phyloP scores from a whole-genome alignment of 495 filamentous ascomycete genomes.

The Pyrenula aspistea region DNA sequence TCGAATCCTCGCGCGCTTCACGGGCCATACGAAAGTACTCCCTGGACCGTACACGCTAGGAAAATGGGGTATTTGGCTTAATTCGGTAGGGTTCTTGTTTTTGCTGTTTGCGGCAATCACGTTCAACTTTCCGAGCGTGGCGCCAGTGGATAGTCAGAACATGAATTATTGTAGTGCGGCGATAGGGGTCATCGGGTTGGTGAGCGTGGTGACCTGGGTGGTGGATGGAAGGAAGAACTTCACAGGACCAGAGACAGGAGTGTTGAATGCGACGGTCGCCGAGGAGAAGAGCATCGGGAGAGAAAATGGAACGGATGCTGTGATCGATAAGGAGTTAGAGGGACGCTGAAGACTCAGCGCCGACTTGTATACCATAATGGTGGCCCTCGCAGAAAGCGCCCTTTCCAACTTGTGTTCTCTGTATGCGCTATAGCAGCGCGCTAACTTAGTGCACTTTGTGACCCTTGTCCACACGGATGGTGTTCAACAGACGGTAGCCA shows the following conservation, averaged over 20 bases:
- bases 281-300: slow-evolving; percentile 1
- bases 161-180: slow-evolving; percentile 52
- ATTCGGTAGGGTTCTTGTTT: slow-evolving; percentile 38
- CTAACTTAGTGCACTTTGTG: too few species aligned
- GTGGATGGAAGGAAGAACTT: slow-evolving; percentile 37
- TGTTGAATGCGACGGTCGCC: not conserved
- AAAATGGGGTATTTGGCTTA: slow-evolving; percentile 21
- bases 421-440: too few species aligned
- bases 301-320: not conserved
- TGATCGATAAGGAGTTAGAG: not conserved
- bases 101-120: slow-evolving; percentile 41
- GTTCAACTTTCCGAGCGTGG: slow-evolving; percentile 43
- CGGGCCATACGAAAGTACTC: slow-evolving; percentile 24
- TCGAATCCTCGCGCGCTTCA: slow-evolving; percentile 36
- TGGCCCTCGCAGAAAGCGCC: too few species aligned
- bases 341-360: too few species aligned
- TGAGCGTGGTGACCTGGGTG: slow-evolving; percentile 40
- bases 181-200: slow-evolving; percentile 38
- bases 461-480: too few species aligned
- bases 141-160: slow-evolving; percentile 34
- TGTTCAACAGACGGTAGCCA: too few species aligned
- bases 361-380: too few species aligned
- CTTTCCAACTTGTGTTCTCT: too few species aligned
- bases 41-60: slow-evolving; percentile 28
- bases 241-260: slow-evolving; percentile 28